Conservation (phyloP, 2,329 filamentous ascomycete genomes). For the Fusarium graminum region DNA sequence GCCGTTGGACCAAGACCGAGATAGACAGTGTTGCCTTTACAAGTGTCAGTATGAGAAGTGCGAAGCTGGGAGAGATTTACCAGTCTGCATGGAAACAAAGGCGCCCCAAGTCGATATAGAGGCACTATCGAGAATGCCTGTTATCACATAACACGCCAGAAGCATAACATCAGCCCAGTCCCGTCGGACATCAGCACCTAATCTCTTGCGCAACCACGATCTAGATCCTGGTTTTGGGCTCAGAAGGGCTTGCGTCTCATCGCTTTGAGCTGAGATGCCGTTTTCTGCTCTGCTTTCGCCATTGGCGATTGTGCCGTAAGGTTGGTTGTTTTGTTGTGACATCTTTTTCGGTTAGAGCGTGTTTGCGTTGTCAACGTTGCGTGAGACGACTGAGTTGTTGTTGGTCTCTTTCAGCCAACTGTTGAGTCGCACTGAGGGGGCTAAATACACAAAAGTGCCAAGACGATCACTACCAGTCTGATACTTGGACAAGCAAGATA, state of each 20-base stretch:
- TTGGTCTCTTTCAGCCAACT: background rate
- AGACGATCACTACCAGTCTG: background rate
- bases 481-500: background rate
- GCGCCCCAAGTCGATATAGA: conserved; percentile 82
- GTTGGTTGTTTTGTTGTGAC: conserved; percentile 22
- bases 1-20: conserved; percentile 76
- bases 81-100: conserved; percentile 88
- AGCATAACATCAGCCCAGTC: conserved; percentile 76
- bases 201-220: conserved; percentile 39
- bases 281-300: conserved; percentile 23
- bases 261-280: conserved; percentile 5
- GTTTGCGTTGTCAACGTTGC: background rate
- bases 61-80: conserved; percentile 52
- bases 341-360: conserved; percentile 15
- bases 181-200: conserved; percentile 54
- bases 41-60: background rate
- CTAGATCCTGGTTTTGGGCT: conserved; percentile 29
- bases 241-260: conserved; percentile 37
- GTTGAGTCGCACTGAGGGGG: conserved; percentile 1
- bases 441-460: conserved; percentile 16
- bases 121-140: conserved; percentile 81
- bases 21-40: conserved; percentile 79
- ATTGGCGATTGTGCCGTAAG: conserved; percentile 39
- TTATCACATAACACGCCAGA: conserved; percentile 80
- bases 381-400: conserved; percentile 1